A percentile compares a stretch with the other conserved stretches of the same genome.
Evolutionary conservation across 352 stramenopile genomes (phyloP).

Genomic region (Peronospora farinosa): DNA sequence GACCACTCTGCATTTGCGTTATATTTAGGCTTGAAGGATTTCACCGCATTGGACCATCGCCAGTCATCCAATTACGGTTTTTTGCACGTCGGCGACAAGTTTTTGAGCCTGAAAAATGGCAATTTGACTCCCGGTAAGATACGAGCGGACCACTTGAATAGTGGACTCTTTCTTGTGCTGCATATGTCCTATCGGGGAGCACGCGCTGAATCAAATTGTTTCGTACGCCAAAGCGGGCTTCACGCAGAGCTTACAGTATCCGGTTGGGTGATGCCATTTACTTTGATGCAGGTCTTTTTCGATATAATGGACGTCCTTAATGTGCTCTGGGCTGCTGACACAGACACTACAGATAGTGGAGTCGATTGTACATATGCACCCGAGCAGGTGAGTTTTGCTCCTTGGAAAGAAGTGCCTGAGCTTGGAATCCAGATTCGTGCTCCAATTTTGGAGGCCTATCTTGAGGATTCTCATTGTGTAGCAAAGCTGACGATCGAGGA

Average conservation of each 20-base stretch:
- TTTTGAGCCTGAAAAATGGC: conserved; percentile 75
- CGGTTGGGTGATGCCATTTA: conserved; percentile 75
- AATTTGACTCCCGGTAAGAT: conserved; percentile 63
- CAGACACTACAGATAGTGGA: conserved; percentile 12
- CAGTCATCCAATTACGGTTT: conserved; percentile 66
- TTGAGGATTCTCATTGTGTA: conserved; percentile 84
- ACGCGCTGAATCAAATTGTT: conserved; percentile 31
- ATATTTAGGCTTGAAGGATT: conserved; percentile 50
- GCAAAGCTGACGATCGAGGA: conserved; percentile 82
- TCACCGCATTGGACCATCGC: conserved; percentile 63
- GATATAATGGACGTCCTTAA: conserved; percentile 68
- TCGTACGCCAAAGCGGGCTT: conserved; percentile 55
- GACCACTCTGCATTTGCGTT: conserved; percentile 55
- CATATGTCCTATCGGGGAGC: conserved; percentile 63
- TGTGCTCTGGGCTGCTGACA: conserved; percentile 49
- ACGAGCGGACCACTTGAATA: conserved; percentile 51
- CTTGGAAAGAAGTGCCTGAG: conserved; percentile 63
- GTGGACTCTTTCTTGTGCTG: conserved; percentile 49
- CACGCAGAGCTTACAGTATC: conserved; percentile 63
- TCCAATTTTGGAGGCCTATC: conserved; percentile 77
- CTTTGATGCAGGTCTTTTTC: conserved; percentile 60
- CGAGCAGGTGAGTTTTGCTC: conserved; percentile 6
- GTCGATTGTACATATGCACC: conserved; percentile 11
- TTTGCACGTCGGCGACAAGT: conserved; percentile 78
- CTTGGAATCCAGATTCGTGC: conserved; percentile 66